Evolutionary conservation across 2,329 filamentous ascomycete species (phyloP), one percentile per base, ranked within the genome.

Genomic region (Ceratocystis harringtonii): DNA sequence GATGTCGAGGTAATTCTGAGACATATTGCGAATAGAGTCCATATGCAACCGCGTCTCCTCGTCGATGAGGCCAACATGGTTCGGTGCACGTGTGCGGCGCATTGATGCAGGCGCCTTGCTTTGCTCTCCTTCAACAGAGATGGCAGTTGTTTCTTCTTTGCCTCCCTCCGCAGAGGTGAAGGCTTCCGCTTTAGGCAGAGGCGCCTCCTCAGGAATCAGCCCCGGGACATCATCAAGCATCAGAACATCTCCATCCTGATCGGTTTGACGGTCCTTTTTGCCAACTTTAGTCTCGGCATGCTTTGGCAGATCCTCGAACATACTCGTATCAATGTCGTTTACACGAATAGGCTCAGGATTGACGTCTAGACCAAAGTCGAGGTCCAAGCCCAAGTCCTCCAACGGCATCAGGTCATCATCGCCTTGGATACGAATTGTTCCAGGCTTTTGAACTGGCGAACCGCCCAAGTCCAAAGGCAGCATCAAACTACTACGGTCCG

Each of bases 1-100:
- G 69, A 85, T 86, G 10, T 72, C 68, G 6, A 77, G 67, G 65
- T 83, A 82, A 50, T 78, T 70, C 1, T 69, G 75, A 61, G 79
- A 71, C 63, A 75, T 73, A 12, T 68, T 25, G 15, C 55, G 50
- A 28, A 70, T 66, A 74, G 70, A 36, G 70, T 69, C 7, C 71
- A 68, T 57, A 77, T 75, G 5, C 70, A 69, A 22, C 67, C 66
- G 50, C 8, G 62, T 67, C 10, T 62, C 66, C 10, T 68, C 19
- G 60, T 77, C 76, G 5, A 75, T 12, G 70, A 76, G 72, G 15
- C 58, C 65, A 15, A 72, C 60, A 10, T 68, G 17, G 52, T 71
- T 72, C 41, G 71, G 70, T 4, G 70, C 72, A 7, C 72, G 73
- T 8, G 68, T 63, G 41, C 71, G 71, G 8, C 68, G 68, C 6